Evolutionary conservation across 176 grass and related monocot genomes (phyloP).

Genomic region (Phoenix roebelenii): DNA sequence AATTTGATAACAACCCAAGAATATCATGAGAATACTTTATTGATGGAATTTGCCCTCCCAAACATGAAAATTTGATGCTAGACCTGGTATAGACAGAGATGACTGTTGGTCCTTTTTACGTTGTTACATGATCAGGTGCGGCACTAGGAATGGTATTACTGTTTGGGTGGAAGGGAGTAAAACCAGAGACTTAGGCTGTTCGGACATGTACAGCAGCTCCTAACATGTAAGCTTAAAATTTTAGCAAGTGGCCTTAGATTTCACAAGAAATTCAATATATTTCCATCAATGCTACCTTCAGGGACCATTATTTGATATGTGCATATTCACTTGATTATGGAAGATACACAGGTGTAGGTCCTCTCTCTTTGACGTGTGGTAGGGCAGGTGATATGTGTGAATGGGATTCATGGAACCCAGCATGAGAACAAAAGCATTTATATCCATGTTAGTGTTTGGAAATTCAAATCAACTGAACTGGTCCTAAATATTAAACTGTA

Average conservation of each 20-base stretch:
- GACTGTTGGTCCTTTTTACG: neutral
- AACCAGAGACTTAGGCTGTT: constrained; percentile 12
- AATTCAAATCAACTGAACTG: constrained; percentile 2
- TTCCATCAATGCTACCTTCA: constrained; percentile 12
- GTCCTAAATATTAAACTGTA: constrained; percentile 28
- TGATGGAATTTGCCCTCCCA: constrained; percentile 14
- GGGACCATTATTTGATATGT: neutral
- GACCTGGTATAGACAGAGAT: constrained; percentile 16
- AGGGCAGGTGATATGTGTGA: constrained; percentile 17
- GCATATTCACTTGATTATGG: constrained; percentile 2
- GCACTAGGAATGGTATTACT: constrained; percentile 22
- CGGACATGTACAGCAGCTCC: constrained; percentile 13
- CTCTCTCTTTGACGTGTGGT: constrained; percentile 5
- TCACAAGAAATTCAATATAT: neutral
- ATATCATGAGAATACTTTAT: neutral
- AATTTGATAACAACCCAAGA: neutral
- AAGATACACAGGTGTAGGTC: constrained; percentile 18
- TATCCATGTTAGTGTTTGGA: neutral
- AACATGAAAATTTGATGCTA: constrained; percentile 13
- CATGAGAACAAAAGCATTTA: constrained; percentile 16
- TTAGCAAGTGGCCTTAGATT: neutral
- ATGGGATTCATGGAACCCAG: constrained; percentile 2
- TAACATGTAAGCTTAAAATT: neutral
- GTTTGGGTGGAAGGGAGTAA: constrained; percentile 13
- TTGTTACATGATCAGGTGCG: constrained; percentile 16